These are phyloP conservation scores for Botrytis galanthina DNA, from an alignment of 2,329 filamentous ascomycete genomes.

Conservation along the genomic window DNA sequence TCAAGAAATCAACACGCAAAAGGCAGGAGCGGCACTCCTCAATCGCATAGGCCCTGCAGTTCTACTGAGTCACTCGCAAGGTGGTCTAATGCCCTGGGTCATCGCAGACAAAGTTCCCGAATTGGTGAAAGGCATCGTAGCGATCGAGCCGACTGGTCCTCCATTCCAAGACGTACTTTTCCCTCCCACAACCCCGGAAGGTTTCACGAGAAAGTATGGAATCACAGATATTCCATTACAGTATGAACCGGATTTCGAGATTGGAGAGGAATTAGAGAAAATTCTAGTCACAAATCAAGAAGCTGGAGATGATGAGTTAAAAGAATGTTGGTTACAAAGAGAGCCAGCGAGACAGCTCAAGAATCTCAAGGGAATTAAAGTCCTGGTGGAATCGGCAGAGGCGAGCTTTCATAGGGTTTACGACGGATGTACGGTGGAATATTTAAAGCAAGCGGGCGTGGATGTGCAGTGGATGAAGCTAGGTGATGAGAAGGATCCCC, in stretches of 20 bases:
- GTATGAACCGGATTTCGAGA: constrained; percentile 36
- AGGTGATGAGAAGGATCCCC: constrained; percentile 29
- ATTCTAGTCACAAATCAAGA: background rate
- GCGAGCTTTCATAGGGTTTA: constrained; percentile 48
- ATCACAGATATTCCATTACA: constrained; percentile 49
- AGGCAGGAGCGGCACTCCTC: constrained; percentile 42
- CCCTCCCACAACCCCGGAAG: constrained; percentile 16
- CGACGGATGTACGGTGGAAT: constrained; percentile 45
- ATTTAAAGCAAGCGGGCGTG: constrained; percentile 46
- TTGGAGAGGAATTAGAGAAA: background rate
- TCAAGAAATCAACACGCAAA: constrained; percentile 42
- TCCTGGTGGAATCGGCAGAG: constrained; percentile 44
- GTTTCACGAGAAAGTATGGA: constrained; percentile 44
- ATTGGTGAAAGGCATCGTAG: constrained; percentile 44
- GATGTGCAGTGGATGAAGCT: constrained; percentile 41
- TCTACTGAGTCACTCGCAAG: constrained; percentile 45
- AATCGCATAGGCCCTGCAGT: constrained; percentile 29
- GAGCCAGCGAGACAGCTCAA: constrained; percentile 39
- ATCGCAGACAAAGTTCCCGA: constrained; percentile 44
- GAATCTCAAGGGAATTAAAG: constrained; percentile 40
- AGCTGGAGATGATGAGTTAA: background rate
- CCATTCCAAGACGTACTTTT: constrained; percentile 44
- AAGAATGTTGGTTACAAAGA: constrained; percentile 40
- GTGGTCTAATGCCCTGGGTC: constrained; percentile 44
- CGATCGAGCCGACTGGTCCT: constrained; percentile 48